These are phyloP conservation scores for Daldinia sp. DNA, from an alignment of 2,329 filamentous ascomycete genomes.

Conservation along the genomic window DNA sequence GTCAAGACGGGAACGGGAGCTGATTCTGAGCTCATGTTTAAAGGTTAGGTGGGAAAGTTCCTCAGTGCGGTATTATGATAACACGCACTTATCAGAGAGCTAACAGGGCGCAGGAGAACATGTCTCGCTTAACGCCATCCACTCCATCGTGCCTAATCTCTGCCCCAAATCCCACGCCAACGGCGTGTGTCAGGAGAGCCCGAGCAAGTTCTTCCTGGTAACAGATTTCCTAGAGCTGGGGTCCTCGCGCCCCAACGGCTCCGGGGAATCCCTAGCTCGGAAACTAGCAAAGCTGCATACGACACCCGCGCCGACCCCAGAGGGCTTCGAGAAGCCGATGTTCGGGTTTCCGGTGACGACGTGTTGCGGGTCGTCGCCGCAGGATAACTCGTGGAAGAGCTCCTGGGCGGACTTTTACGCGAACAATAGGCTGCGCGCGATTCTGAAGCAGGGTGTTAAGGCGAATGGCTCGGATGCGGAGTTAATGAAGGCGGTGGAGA, in stretches of 20 bases:
- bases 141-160: slow-evolving; percentile 73
- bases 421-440: slow-evolving; percentile 73
- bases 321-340: slow-evolving; percentile 64
- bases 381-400: slow-evolving; percentile 76
- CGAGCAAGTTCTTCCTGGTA: slow-evolving; percentile 64
- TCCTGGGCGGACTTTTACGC: slow-evolving; percentile 90
- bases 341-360: slow-evolving; percentile 89
- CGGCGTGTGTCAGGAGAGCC: slow-evolving; percentile 65
- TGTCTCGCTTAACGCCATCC: slow-evolving; percentile 83
- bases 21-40: slow-evolving; percentile 73
- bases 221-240: slow-evolving; percentile 83
- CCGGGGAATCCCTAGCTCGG: slow-evolving; percentile 68
- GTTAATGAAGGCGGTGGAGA: slow-evolving; percentile 70
- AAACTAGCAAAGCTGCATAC: slow-evolving; percentile 84
- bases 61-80: slow-evolving; percentile 22
- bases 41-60: slow-evolving; percentile 55
- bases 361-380: slow-evolving; percentile 84
- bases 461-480: slow-evolving; percentile 72
- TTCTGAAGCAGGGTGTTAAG: slow-evolving; percentile 65
- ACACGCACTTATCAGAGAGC: slow-evolving; percentile 6
- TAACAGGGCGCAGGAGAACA: slow-evolving; percentile 72
- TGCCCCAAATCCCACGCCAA: slow-evolving; percentile 80
- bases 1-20: slow-evolving; percentile 73
- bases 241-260: slow-evolving; percentile 52
- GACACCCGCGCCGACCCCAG: slow-evolving; percentile 72